These are phyloP conservation scores for Corylus americana DNA, from an alignment of 306 rosid species.

Conservation along the genomic window DNA sequence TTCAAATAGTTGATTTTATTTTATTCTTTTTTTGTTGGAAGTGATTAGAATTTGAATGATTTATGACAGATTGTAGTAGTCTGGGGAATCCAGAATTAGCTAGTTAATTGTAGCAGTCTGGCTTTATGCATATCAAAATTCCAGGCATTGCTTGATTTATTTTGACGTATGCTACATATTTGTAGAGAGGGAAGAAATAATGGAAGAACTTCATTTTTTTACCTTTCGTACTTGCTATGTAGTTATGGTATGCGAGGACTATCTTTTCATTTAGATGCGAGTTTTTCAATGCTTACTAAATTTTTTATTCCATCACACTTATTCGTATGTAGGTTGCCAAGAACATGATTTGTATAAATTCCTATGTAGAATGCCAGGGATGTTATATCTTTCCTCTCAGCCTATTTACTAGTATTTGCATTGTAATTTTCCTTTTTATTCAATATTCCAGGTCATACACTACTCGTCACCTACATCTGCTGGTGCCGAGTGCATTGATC, in stretches of 20 bases:
- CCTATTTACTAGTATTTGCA: neutral
- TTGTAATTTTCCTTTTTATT: constrained; percentile 21
- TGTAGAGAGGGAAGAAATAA: too few species aligned
- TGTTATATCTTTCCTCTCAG: neutral
- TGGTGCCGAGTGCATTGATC: constrained; percentile 96
- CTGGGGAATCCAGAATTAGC: too few species aligned
- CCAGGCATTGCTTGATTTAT: too few species aligned
- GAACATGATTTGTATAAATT: neutral
- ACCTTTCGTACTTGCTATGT: neutral
- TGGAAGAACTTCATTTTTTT: neutral
- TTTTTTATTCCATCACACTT: neutral
- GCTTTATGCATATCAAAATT: too few species aligned
- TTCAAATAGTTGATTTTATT: too few species aligned
- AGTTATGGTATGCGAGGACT: neutral
- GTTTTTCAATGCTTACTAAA: neutral
- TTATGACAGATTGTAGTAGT: too few species aligned
- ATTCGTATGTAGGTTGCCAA: neutral
- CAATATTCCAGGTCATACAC: constrained; percentile 70
- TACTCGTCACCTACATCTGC: constrained; percentile 92
- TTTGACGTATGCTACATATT: too few species aligned
- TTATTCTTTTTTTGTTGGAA: too few species aligned
- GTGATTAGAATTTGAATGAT: too few species aligned
- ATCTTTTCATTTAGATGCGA: neutral
- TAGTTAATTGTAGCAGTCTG: too few species aligned
- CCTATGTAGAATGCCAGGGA: neutral